Evolutionary conservation across 208 protist species (phyloP).

Genomic region (Trypanosoma grayi): DNA sequence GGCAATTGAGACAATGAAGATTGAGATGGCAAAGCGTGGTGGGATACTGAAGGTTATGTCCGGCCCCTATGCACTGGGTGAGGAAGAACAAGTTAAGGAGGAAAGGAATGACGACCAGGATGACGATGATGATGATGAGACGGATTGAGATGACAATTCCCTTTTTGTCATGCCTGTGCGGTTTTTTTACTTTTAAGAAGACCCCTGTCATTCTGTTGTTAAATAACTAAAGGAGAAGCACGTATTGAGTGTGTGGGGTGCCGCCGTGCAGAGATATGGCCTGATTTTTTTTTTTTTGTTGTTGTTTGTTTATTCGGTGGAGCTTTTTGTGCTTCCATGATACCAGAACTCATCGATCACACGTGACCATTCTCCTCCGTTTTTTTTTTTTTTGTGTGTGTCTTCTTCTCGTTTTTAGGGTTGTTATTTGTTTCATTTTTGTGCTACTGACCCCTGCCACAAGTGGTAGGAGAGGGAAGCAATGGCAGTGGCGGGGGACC

Average conservation of each 20-base stretch:
- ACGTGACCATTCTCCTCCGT: not conserved
- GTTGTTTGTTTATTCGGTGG: too few species aligned
- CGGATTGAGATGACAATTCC: constrained; percentile 35
- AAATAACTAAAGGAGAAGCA: not conserved
- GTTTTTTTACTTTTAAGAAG: not conserved
- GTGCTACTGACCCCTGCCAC: too few species aligned
- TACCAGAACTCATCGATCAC: too few species aligned
- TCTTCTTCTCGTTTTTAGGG: too few species aligned
- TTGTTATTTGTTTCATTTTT: too few species aligned
- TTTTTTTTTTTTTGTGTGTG: not conserved
- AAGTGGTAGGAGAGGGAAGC: too few species aligned
- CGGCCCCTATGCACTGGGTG: constrained; percentile 74
- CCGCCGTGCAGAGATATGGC: too few species aligned
- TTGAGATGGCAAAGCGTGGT: constrained; percentile 84
- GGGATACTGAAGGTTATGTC: constrained; percentile 87
- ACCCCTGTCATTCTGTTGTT: not conserved
- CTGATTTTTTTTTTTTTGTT: too few species aligned
- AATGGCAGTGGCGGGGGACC: too few species aligned
- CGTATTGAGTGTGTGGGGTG: not conserved
- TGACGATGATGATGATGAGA: constrained; percentile 76
- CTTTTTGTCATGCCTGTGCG: not conserved
- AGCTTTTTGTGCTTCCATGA: too few species aligned
- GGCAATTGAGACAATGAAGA: constrained; percentile 89
- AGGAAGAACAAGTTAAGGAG: constrained; percentile 48
- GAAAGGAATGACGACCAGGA: constrained; percentile 50